A percentile compares a stretch with the other conserved stretches of the same genome.
These are phyloP conservation scores for Xylaria sp. DNA, from an alignment of 2,329 filamentous ascomycete genomes.

Conservation along the genomic window DNA sequence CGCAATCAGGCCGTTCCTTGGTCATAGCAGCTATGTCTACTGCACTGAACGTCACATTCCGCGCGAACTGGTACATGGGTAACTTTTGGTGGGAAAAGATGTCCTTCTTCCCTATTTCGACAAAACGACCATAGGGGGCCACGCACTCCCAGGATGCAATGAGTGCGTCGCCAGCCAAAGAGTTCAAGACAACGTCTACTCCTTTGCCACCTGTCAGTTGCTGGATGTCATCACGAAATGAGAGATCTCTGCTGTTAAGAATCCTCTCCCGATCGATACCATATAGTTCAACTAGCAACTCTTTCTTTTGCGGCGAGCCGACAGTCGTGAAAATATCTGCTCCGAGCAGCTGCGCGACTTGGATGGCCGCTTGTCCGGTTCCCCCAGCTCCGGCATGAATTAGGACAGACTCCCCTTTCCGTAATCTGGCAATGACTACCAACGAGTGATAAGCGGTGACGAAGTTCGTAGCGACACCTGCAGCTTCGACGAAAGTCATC, in stretches of 20 bases:
- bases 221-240: conserved; percentile 23
- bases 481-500: too few species aligned
- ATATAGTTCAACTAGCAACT: conserved; percentile 19
- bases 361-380: conserved; percentile 34
- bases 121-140: conserved; percentile 48
- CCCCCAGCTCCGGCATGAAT: conserved; percentile 39
- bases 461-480: not conserved
- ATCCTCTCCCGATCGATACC: conserved; percentile 21
- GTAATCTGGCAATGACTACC: conserved; percentile 40
- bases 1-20: not conserved
- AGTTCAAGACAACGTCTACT: conserved; percentile 38
- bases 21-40: conserved; percentile 34
- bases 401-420: conserved; percentile 37
- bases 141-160: conserved; percentile 26
- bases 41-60: conserved; percentile 40
- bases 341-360: conserved; percentile 28
- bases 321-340: conserved; percentile 45
- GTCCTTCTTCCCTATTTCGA: conserved; percentile 52
- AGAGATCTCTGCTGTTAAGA: conserved; percentile 27
- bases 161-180: conserved; percentile 28
- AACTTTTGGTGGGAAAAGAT: conserved; percentile 50
- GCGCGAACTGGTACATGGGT: conserved; percentile 53
- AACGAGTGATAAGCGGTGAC: conserved; percentile 43
- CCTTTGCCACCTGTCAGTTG: conserved; percentile 12
- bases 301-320: conserved; percentile 14